These are phyloP conservation scores for Podospora pseudocomata DNA, from an alignment of 495 filamentous ascomycete genomes.

Conservation along the genomic window DNA sequence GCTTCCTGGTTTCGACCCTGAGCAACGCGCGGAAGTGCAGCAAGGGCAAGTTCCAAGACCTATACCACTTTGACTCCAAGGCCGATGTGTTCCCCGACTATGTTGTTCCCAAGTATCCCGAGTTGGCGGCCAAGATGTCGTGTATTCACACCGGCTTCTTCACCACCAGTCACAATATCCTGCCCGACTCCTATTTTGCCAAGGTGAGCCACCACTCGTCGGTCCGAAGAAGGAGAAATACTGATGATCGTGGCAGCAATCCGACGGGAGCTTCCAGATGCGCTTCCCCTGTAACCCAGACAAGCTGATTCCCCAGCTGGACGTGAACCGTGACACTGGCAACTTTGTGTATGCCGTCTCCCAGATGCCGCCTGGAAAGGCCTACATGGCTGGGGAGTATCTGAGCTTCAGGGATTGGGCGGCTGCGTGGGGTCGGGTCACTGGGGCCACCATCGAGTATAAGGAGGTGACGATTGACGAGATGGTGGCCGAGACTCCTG, in stretches of 20 bases:
- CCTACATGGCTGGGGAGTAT: constrained; percentile 40
- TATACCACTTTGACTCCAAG: constrained; percentile 46
- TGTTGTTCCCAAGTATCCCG: constrained; percentile 36
- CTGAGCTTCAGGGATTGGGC: constrained; percentile 37
- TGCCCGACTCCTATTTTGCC: constrained; percentile 38
- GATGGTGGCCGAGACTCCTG: constrained; percentile 30
- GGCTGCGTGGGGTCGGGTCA: constrained; percentile 32
- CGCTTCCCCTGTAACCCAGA: constrained; percentile 34
- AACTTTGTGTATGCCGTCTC: constrained; percentile 43
- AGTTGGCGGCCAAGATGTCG: constrained; percentile 44
- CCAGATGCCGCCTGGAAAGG: constrained; percentile 41
- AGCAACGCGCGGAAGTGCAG: constrained; percentile 37
- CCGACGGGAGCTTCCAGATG: constrained; percentile 39
- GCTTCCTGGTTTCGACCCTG: constrained; percentile 45
- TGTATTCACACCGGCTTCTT: constrained; percentile 48
- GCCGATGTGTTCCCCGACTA: constrained; percentile 42
- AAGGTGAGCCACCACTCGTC: constrained; percentile 22
- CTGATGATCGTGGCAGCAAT: constrained; percentile 17
- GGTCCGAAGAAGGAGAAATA: neutral
- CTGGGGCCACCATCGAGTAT: constrained; percentile 26
- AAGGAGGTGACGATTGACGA: constrained; percentile 37
- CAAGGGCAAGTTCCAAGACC: constrained; percentile 35
- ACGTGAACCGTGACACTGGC: constrained; percentile 40
- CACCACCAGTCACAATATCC: constrained; percentile 37
- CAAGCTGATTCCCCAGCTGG: constrained; percentile 35